phyloP scores from a whole-genome alignment of 2,329 filamentous ascomycete species.

The Neoascochyta sp. region DNA sequence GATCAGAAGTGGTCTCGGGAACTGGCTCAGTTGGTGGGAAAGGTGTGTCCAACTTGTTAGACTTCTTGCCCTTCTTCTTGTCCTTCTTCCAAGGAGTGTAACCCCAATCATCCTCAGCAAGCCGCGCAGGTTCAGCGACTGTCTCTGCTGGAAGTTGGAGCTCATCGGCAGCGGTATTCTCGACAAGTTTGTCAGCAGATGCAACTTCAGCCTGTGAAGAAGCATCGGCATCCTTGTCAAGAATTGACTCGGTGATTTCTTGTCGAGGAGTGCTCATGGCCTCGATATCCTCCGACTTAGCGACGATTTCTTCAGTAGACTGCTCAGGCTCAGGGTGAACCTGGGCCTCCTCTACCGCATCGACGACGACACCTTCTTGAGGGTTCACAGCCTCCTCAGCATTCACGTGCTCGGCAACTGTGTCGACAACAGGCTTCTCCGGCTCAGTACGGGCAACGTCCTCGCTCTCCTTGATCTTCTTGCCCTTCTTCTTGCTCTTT shows the following conservation, averaged over 20 bases:
- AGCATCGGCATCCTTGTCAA: background rate
- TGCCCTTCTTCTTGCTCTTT: conserved; percentile 16
- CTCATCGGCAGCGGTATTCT: background rate
- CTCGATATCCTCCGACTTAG: background rate
- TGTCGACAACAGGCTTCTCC: too few relatives aligned
- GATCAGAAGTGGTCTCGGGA: conserved; percentile 4
- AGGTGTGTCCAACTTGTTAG: conserved; percentile 8
- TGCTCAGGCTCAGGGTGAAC: background rate
- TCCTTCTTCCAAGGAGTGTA: conserved; percentile 10
- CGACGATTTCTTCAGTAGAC: background rate
- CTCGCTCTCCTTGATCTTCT: conserved; percentile 20
- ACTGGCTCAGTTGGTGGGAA: conserved; percentile 8
- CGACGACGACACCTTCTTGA: background rate
- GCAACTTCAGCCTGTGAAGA: background rate
- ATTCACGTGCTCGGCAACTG: too few relatives aligned
- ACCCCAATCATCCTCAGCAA: conserved; percentile 5
- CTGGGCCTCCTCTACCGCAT: background rate
- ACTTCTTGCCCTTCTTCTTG: conserved; percentile 19
- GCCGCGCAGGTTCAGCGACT: conserved; percentile 5
- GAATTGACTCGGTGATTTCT: background rate
- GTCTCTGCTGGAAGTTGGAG: conserved; percentile 11
- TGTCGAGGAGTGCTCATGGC: background rate
- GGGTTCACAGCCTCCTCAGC: background rate
- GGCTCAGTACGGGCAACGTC: too few relatives aligned
- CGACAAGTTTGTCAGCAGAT: background rate